phyloP scores from a whole-genome alignment of 768 basidiomycete genomes.

The Botryobasidium botryosum region DNA sequence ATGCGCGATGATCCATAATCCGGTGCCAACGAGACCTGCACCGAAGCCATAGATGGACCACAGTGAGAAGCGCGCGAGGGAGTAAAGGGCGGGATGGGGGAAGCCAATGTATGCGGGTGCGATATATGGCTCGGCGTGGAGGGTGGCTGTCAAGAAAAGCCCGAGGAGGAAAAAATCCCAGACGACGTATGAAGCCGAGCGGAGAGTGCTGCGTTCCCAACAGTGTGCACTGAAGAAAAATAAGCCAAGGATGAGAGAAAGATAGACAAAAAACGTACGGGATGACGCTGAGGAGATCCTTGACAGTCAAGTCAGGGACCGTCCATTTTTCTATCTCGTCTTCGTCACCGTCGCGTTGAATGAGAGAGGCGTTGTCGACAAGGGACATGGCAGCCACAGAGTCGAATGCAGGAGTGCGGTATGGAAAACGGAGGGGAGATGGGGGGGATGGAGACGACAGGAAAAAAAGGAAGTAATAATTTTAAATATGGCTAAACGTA shows the following conservation, averaged over 20 bases:
- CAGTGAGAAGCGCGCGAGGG: constrained; percentile 41
- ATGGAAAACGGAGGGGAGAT: too few relatives aligned
- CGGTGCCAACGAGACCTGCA: constrained; percentile 74
- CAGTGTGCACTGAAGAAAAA: constrained; percentile 28
- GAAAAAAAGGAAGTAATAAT: too few relatives aligned
- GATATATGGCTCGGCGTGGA: constrained; percentile 22
- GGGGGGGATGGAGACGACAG: too few relatives aligned
- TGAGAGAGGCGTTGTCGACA: too few relatives aligned
- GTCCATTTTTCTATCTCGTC: too few relatives aligned
- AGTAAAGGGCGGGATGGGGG: constrained; percentile 30
- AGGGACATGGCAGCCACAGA: too few relatives aligned
- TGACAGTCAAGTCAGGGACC: constrained; percentile 25
- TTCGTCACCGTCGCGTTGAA: too few relatives aligned
- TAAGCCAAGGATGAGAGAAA: too few relatives aligned
- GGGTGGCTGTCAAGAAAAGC: constrained; percentile 20
- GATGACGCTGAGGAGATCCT: constrained; percentile 26
- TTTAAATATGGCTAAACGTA: too few relatives aligned
- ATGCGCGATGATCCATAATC: constrained; percentile 87
- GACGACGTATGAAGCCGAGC: constrained; percentile 24
- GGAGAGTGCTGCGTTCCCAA: constrained; percentile 27
- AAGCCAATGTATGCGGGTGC: constrained; percentile 12
- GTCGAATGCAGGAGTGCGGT: too few relatives aligned
- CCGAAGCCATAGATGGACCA: constrained; percentile 75
- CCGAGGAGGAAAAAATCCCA: constrained; percentile 24
- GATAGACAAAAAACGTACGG: constrained; percentile 20